Evolutionary conservation across 768 basidiomycete species (phyloP), one percentile per base, ranked within the genome.

Genomic region (Termitomyces sp.): DNA sequence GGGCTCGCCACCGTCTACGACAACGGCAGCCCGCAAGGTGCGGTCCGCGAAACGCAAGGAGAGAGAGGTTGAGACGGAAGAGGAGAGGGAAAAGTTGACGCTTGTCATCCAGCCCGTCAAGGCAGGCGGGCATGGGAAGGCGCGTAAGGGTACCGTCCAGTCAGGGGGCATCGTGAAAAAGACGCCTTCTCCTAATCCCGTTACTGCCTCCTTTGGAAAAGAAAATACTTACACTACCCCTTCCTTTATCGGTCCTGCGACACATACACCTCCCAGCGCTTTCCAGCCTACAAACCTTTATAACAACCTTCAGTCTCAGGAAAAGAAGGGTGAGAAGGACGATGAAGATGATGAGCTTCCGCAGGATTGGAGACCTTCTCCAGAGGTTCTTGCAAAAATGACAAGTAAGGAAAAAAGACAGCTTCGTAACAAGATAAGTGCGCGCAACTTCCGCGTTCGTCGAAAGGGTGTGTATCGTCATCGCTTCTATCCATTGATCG

Each of bases 371-470:
- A 81, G 91, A 50, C 92, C 92, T 8, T 81, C 85, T 3, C 88
- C 94, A 0, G 96, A 97, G 62, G 94, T 94, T 60, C 97, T 98
- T 76, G 87, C 91, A 68, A 98, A 93, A 72, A 90, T 99, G 83
- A 85, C 85, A 5, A 88, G 86, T 66, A 98, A 96, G 75, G 95
- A 98, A 77, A 98, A 98, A 73, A 76, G 97, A 9, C 96, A 98
- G 71, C 76, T 98, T 44, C 72, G 96, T 52, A 99, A 99, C 76
- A 99, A 99, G 85, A 94, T 98, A 64, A 89, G 87, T 62, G 96
- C 96, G 0, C 76, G 95, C 54, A 97, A 96, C 69, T 98, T 98
- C 74, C 81, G 96, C n/a, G 91, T 94, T 30, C 76, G 96, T 38
- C 79, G 94, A 70, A 98, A 98, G 77, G 95, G 92, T 90, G 30